phyloP scores from a whole-genome alignment of 352 stramenopile genomes.

The Globisporangium viniferum region DNA sequence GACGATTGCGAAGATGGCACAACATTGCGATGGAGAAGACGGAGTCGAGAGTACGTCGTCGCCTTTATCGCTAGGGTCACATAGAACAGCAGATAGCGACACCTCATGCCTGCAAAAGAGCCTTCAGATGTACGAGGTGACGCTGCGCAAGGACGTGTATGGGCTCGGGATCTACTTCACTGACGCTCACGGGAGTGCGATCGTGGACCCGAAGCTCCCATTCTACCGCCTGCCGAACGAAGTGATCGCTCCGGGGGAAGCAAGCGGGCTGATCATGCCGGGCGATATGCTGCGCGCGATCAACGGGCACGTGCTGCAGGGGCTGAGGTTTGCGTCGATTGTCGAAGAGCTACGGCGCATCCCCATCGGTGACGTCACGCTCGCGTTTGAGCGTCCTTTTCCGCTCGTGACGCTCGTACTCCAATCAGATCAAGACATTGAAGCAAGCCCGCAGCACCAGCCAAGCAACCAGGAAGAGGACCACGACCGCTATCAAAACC shows the following conservation, averaged over 20 bases:
- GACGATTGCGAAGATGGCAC: background rate
- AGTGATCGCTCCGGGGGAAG: conserved; percentile 50
- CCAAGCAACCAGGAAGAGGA: conserved; percentile 3
- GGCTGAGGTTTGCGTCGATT: conserved; percentile 37
- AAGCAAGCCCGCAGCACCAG: background rate
- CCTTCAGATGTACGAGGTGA: conserved; percentile 33
- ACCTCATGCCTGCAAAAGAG: background rate
- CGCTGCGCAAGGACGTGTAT: conserved; percentile 52
- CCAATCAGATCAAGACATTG: background rate
- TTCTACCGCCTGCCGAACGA: conserved; percentile 69
- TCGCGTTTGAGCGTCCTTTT: conserved; percentile 40
- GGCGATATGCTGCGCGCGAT: conserved; percentile 51
- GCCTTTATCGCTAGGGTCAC: no score
- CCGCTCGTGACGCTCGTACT: background rate
- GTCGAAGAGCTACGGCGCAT: conserved; percentile 65
- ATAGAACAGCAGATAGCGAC: no score
- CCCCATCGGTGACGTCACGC: conserved; percentile 26
- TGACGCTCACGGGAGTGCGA: conserved; percentile 28
- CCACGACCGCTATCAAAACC: background rate
- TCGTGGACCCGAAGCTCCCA: conserved; percentile 54
- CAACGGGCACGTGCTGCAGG: conserved; percentile 32
- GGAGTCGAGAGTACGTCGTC: background rate
- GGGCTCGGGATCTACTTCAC: conserved; percentile 77
- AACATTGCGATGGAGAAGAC: background rate
- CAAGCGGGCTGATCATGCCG: conserved; percentile 40